A percentile compares a stretch with the other conserved stretches of the same genome.
Conservation (phyloP, 2,329 filamentous ascomycete genomes). For the Colletotrichum tanaceti region DNA sequence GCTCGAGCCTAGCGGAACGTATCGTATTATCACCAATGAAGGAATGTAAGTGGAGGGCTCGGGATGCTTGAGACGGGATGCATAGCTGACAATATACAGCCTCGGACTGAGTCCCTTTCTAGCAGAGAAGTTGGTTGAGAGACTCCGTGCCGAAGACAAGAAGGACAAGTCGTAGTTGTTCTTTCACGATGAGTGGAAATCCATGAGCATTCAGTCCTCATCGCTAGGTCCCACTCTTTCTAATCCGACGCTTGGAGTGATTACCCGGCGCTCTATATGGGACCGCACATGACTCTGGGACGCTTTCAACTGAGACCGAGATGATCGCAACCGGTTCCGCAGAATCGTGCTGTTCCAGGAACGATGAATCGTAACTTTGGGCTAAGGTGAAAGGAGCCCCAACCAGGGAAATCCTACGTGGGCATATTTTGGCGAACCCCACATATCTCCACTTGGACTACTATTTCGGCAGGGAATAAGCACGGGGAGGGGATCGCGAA, state of each 20-base stretch:
- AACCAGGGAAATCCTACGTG: constrained; percentile 4
- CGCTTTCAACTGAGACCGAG: not conserved
- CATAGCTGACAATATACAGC: constrained; percentile 50
- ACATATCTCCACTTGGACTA: constrained; percentile 35
- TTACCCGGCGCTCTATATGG: not conserved
- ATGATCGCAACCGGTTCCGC: not conserved
- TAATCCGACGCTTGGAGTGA: not conserved
- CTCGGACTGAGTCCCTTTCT: constrained; percentile 67
- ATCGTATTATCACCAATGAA: constrained; percentile 72
- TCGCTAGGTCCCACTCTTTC: not conserved
- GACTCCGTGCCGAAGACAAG: constrained; percentile 63
- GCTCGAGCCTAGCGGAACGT: constrained; percentile 71
- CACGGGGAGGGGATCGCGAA: constrained; percentile 28
- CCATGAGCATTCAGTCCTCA: too few relatives aligned
- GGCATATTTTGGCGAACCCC: constrained; percentile 11
- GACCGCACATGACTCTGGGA: not conserved
- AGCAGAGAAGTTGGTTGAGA: constrained; percentile 64
- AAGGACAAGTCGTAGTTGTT: constrained; percentile 43
- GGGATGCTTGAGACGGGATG: not conserved
- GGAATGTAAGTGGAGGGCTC: constrained; percentile 68
- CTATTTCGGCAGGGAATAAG: constrained; percentile 30
- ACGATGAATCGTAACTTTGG: constrained; percentile 5
- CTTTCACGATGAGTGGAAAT: not conserved
- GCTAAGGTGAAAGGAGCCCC: not conserved
- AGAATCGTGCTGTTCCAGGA: not conserved